These are phyloP conservation scores for Novymonas esmeraldas DNA, from an alignment of 208 protist species.

Conservation along the genomic window DNA sequence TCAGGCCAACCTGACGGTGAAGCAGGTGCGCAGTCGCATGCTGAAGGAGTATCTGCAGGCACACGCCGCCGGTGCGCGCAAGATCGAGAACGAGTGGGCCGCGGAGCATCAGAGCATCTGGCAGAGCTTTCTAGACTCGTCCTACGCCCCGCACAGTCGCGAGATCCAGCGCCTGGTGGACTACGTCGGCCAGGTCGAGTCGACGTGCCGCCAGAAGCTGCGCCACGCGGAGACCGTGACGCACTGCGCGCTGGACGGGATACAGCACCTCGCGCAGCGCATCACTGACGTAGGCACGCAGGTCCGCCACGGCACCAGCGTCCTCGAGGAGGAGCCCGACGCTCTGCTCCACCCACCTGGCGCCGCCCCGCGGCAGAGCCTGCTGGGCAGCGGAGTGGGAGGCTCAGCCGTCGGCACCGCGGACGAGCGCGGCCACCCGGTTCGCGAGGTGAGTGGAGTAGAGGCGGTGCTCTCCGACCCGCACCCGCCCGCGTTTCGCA, in stretches of 20 bases:
- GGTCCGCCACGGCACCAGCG: slow-evolving; percentile 26
- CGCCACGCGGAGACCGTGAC: slow-evolving; percentile 29
- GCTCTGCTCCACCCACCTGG: not conserved
- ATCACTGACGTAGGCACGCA: slow-evolving; percentile 30
- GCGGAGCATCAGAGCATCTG: slow-evolving; percentile 30
- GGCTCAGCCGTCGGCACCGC: not conserved
- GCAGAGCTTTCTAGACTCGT: slow-evolving; percentile 31
- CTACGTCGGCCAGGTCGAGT: slow-evolving; percentile 13
- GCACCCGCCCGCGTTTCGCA: slow-evolving; percentile 23
- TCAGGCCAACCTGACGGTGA: slow-evolving; percentile 18
- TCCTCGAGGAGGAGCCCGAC: slow-evolving; percentile 29
- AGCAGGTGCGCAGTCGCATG: slow-evolving; percentile 28
- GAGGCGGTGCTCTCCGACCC: slow-evolving; percentile 22
- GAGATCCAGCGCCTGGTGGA: slow-evolving; percentile 39
- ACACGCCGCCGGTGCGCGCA: slow-evolving; percentile 22
- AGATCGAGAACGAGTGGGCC: slow-evolving; percentile 27
- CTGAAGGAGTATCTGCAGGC: slow-evolving; percentile 38
- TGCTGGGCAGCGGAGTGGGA: not conserved
- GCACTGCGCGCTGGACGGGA: slow-evolving; percentile 30
- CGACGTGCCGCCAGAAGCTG: slow-evolving; percentile 32
- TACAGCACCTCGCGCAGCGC: slow-evolving; percentile 31
- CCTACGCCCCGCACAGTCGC: slow-evolving; percentile 42
- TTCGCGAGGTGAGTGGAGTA: slow-evolving; percentile 19
- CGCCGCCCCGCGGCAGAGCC: not conserved
- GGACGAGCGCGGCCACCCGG: slow-evolving; percentile 2